Evolutionary conservation across 2,329 filamentous ascomycete genomes (phyloP).

Genomic region (Calonectria ilicicola): DNA sequence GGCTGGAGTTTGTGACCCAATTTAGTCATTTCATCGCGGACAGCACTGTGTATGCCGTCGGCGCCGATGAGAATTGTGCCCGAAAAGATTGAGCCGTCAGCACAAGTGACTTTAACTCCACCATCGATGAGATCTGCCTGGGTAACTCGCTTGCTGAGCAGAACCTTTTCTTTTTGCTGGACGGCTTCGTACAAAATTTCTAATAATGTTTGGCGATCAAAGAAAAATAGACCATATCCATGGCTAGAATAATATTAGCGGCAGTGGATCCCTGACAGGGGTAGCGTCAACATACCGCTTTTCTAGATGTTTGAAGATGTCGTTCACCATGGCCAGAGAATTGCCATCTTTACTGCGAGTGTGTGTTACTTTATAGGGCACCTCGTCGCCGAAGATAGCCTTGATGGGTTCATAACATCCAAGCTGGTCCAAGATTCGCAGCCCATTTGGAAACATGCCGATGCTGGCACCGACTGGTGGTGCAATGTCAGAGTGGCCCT

Average conservation of each 20-base stretch:
- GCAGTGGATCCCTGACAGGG: too few relatives aligned
- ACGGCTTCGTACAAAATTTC: neutral
- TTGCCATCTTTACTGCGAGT: neutral
- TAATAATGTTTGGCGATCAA: neutral
- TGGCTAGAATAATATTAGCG: neutral
- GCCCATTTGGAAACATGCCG: neutral
- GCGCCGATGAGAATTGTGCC: neutral
- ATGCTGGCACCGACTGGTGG: neutral
- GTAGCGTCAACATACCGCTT: neutral
- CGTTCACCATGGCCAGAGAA: neutral
- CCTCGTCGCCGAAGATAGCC: neutral
- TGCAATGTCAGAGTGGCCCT: constrained; percentile 37
- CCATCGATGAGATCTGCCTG: neutral
- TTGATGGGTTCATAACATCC: neutral
- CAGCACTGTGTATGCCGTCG: neutral
- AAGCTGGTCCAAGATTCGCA: neutral
- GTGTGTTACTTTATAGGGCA: neutral
- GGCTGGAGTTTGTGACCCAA: neutral
- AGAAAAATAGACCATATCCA: neutral
- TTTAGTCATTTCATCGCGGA: neutral
- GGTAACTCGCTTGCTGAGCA: neutral
- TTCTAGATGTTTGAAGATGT: neutral
- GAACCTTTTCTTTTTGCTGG: neutral
- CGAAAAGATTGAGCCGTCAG: neutral
- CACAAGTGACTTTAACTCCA: neutral